These are phyloP conservation scores for Plasmodium vivax DNA, from an alignment of 169 alveolate genomes.

Conservation along the genomic window DNA sequence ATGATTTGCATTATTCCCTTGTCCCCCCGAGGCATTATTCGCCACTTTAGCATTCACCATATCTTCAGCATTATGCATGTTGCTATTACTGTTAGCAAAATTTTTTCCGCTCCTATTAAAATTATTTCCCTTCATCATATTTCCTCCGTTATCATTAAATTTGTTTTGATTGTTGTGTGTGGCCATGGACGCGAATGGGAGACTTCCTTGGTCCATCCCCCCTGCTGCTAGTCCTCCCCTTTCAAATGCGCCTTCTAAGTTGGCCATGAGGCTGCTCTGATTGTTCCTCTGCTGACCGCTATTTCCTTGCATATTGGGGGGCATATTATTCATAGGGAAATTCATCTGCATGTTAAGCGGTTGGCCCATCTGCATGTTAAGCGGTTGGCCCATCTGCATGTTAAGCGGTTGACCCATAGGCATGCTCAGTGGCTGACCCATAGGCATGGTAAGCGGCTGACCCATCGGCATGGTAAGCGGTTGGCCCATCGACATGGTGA, in stretches of 20 bases:
- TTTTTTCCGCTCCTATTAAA: constrained; percentile 17
- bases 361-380: constrained; percentile 6
- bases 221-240: neutral
- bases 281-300: constrained; percentile 9
- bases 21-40: neutral
- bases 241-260: neutral
- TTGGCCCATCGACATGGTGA: no score
- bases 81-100: constrained; percentile 2
- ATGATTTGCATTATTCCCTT: constrained; percentile 39
- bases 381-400: neutral
- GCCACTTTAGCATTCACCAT: neutral
- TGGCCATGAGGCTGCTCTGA: neutral
- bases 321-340: neutral
- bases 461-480: neutral
- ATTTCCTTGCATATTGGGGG: neutral
- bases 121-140: constrained; percentile 2
- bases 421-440: neutral
- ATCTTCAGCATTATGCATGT: neutral
- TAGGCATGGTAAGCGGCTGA: neutral
- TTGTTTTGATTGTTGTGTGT: neutral
- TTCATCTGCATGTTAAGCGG: constrained; percentile 1
- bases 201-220: neutral
- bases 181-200: constrained; percentile 1
- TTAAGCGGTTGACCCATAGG: neutral
- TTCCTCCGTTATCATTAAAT: neutral